A percentile compares a stretch with the other conserved stretches of the same genome.
Conservation (phyloP, 371 early-diverging fungal genomes). For the Actinomortierella ambigua region DNA sequence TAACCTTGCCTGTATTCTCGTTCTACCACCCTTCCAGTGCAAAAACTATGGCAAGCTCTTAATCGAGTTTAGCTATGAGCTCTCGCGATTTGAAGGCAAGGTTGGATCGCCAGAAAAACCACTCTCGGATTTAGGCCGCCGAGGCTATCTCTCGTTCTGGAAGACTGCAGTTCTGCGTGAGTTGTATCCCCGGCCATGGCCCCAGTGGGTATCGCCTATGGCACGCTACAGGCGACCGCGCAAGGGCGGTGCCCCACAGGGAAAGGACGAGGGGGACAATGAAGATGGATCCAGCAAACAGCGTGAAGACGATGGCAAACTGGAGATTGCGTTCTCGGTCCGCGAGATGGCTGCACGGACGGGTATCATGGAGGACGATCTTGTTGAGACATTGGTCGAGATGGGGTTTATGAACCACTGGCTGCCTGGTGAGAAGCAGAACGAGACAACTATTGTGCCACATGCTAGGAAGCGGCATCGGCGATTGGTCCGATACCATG, state of each 20-base stretch:
- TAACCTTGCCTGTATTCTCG: conserved; percentile 88
- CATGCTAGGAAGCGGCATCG: conserved; percentile 23
- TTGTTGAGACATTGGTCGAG: conserved; percentile 56
- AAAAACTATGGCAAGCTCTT: conserved; percentile 86
- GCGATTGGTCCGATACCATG: conserved; percentile 25
- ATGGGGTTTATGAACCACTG: conserved; percentile 56
- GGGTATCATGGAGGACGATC: conserved; percentile 60
- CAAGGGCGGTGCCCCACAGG: not conserved
- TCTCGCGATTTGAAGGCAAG: conserved; percentile 87
- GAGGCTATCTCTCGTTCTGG: conserved; percentile 81
- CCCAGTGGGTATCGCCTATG: conserved; percentile 21
- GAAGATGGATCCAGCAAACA: not conserved
- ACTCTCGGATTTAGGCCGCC: conserved; percentile 72
- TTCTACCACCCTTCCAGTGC: conserved; percentile 86
- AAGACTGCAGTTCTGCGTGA: conserved; percentile 65
- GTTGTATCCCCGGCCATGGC: conserved; percentile 43
- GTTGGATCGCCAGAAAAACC: conserved; percentile 93
- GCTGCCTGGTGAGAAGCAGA: conserved; percentile 16
- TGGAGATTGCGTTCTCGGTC: conserved; percentile 49
- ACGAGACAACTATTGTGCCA: not conserved
- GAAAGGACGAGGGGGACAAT: not conserved
- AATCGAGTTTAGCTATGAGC: conserved; percentile 91
- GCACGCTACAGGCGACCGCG: conserved; percentile 1
- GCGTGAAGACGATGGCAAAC: conserved; percentile 6
- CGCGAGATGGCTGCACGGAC: conserved; percentile 50